Evolutionary conservation across 2,329 filamentous ascomycete genomes (phyloP).

Genomic region (Aspergillus sp.): DNA sequence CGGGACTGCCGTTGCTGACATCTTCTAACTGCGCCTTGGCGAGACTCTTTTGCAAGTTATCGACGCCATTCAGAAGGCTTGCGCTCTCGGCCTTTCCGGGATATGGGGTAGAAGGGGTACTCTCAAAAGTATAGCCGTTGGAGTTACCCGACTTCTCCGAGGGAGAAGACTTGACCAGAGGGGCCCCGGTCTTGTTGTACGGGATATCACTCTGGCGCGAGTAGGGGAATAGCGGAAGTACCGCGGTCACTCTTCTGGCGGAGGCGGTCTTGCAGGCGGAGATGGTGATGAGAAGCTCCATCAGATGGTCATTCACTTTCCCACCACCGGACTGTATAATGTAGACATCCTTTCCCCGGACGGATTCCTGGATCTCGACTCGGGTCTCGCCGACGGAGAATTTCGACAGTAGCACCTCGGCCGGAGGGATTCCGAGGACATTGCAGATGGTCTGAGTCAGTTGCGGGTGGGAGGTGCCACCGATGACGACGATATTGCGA

Average conservation of each 20-base stretch:
- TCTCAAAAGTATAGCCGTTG: constrained; percentile 80
- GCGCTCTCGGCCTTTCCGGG: constrained; percentile 67
- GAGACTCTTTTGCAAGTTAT: constrained; percentile 69
- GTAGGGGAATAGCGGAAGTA: constrained; percentile 94
- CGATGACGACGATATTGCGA: constrained; percentile 89
- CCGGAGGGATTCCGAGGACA: constrained; percentile 80
- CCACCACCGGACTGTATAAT: constrained; percentile 94
- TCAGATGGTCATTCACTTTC: constrained; percentile 91
- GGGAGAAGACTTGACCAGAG: constrained; percentile 67
- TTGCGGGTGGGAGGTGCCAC: constrained; percentile 87
- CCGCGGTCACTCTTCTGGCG: constrained; percentile 86
- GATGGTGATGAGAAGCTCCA: constrained; percentile 96
- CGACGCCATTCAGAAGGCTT: constrained; percentile 65
- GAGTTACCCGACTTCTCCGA: constrained; percentile 30
- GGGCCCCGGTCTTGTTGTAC: constrained; percentile 93
- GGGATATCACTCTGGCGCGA: constrained; percentile 93
- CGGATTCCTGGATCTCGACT: constrained; percentile 93
- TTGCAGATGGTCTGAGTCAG: constrained; percentile 85
- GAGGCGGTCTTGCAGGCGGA: constrained; percentile 97
- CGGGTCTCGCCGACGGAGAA: constrained; percentile 94
- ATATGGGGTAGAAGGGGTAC: constrained; percentile 79
- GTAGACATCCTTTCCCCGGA: constrained; percentile 97
- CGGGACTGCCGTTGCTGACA: constrained; percentile 38
- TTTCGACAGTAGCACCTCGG: constrained; percentile 80
- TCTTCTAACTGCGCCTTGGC: constrained; percentile 64